A percentile compares a stretch with the other conserved stretches of the same genome.
phyloP scores from a whole-genome alignment of 2,329 filamentous ascomycete species.

The Arthroderma sp. region DNA sequence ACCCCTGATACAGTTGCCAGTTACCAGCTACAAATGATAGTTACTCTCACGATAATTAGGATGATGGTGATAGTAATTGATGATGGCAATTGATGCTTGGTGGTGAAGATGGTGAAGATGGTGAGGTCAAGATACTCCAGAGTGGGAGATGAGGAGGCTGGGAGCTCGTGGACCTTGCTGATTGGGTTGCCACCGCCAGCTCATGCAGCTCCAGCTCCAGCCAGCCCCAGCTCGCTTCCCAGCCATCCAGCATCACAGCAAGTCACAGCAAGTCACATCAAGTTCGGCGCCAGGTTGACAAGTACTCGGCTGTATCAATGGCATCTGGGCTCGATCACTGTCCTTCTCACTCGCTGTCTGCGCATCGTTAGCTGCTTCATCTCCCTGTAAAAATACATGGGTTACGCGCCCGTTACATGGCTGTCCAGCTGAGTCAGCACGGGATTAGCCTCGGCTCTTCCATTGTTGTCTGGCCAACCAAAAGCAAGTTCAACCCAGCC shows the following conservation, averaged over 20 bases:
- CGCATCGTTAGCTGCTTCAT: neutral
- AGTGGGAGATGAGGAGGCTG: neutral
- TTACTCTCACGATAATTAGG: no score
- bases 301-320: no score
- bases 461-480: neutral
- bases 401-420: neutral
- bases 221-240: neutral
- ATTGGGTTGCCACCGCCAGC: slow-evolving; percentile 2
- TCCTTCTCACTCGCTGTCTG: neutral
- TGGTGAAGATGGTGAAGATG: neutral
- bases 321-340: no score
- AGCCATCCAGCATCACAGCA: neutral
- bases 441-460: neutral
- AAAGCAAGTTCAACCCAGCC: neutral
- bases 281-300: no score
- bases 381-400: neutral
- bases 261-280: no score
- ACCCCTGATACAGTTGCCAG: no score
- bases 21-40: no score
- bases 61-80: neutral
- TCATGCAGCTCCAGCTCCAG: neutral
- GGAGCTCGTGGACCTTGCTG: slow-evolving; percentile 3
- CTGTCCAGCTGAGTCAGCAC: neutral
- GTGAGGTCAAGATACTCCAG: neutral
- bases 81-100: neutral